These are phyloP conservation scores for Xylaria flabelliformis DNA, from an alignment of 495 filamentous ascomycete species.

Conservation along the genomic window DNA sequence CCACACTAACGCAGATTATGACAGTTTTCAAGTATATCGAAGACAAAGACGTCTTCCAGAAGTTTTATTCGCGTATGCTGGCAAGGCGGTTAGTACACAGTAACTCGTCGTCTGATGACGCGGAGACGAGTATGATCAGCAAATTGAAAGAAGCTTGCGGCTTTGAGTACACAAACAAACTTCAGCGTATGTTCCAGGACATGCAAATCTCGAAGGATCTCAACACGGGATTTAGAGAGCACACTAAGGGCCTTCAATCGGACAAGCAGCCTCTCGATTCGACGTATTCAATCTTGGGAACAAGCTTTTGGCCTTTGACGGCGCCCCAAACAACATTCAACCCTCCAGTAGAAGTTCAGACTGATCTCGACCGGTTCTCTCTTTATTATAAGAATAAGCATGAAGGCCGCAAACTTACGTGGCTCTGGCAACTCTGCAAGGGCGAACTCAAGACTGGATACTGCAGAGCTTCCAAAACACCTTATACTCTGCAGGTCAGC, in stretches of 20 bases:
- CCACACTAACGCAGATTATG: constrained; percentile 94
- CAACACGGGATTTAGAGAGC: constrained; percentile 78
- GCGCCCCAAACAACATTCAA: constrained; percentile 85
- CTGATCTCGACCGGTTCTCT: constrained; percentile 86
- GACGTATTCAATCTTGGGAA: constrained; percentile 87
- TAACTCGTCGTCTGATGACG: constrained; percentile 94
- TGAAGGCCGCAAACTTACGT: constrained; percentile 92
- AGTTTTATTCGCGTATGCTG: constrained; percentile 97
- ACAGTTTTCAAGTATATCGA: constrained; percentile 99
- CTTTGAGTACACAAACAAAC: constrained; percentile 98
- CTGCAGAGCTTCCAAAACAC: constrained; percentile 82
- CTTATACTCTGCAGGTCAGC: constrained; percentile 97
- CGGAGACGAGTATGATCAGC: constrained; percentile 98
- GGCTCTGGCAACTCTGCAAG: constrained; percentile 98
- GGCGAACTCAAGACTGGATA: constrained; percentile 96
- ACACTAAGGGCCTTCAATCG: constrained; percentile 46
- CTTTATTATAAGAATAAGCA: constrained; percentile 96
- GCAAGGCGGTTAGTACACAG: constrained; percentile 93
- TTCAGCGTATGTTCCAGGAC: constrained; percentile 99
- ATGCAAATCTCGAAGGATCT: constrained; percentile 99
- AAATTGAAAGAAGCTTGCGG: constrained; percentile 99
- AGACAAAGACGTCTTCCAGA: constrained; percentile 99
- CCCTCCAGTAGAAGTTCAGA: constrained; percentile 81
- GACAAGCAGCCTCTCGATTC: constrained; percentile 72
- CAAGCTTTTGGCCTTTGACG: constrained; percentile 95